Conservation (phyloP, 345 rosid species). For the Pistacia atlantica region DNA sequence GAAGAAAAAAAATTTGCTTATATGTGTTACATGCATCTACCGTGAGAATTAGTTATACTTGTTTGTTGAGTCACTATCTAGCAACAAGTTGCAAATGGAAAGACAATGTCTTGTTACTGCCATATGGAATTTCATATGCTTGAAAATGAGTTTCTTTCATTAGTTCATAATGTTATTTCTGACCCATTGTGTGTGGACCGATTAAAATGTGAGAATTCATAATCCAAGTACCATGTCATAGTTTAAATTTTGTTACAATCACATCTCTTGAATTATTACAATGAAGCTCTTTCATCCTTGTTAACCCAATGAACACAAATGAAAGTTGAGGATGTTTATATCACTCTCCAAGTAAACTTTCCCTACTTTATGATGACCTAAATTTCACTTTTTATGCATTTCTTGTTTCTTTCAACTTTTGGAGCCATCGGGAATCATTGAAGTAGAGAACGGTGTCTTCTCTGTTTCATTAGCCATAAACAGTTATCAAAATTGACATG, state of each 20-base stretch:
- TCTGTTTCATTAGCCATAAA: background rate
- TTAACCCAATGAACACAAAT: background rate
- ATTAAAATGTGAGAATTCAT: background rate
- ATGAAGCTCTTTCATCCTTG: background rate
- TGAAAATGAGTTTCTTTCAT: background rate
- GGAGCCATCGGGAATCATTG: constrained; percentile 82
- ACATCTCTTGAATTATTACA: background rate
- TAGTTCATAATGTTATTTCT: background rate
- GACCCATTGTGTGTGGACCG: background rate
- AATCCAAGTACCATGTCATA: background rate
- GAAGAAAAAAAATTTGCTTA: too few species aligned
- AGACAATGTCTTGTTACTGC: too few species aligned
- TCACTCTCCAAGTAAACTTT: background rate
- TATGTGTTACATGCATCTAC: too few species aligned
- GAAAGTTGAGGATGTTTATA: background rate
- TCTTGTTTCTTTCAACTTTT: constrained; percentile 66
- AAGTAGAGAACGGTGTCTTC: constrained; percentile 60
- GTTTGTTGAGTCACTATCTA: too few species aligned
- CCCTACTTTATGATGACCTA: constrained; percentile 11
- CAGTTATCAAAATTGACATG: background rate
- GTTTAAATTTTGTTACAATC: background rate
- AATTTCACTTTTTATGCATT: constrained; percentile 10
- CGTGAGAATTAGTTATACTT: too few species aligned
- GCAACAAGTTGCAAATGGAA: too few species aligned
- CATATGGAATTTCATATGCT: too few species aligned